These are phyloP conservation scores for Ballota nigra DNA, from an alignment of 257 asterid genomes.

Conservation along the genomic window DNA sequence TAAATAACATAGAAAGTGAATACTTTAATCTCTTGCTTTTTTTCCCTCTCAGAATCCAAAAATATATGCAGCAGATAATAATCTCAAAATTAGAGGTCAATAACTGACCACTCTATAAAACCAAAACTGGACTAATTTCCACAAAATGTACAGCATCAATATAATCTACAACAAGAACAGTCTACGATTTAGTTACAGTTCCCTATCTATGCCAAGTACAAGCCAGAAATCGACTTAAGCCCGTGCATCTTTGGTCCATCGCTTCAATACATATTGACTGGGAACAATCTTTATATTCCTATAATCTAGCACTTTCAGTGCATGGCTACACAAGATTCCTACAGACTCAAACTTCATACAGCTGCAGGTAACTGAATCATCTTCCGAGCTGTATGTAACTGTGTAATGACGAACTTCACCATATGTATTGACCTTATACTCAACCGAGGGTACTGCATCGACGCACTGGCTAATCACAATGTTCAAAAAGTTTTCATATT, in stretches of 20 bases:
- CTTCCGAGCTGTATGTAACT: conserved; percentile 42
- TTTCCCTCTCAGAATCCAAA: background rate
- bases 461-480: conserved; percentile 35
- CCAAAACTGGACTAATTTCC: conserved; percentile 13
- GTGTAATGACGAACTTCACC: conserved; percentile 42
- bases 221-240: conserved; percentile 22
- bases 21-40: no score
- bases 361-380: conserved; percentile 51
- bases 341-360: conserved; percentile 60
- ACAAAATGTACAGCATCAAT: conserved; percentile 34
- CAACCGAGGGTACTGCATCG: conserved; percentile 35
- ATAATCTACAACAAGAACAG: conserved; percentile 15
- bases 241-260: conserved; percentile 59
- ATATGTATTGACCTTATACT: conserved; percentile 48
- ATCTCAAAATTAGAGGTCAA: conserved; percentile 14
- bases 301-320: conserved; percentile 58
- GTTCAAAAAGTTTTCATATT: conserved; percentile 45
- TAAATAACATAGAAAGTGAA: no score
- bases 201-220: conserved; percentile 17
- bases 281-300: conserved; percentile 58
- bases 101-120: conserved; percentile 18
- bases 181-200: conserved; percentile 15
- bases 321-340: conserved; percentile 65
- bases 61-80: background rate
- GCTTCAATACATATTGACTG: conserved; percentile 48